Evolutionary conservation across 805 yeast genomes (phyloP), one percentile per base, ranked within the genome.

Genomic region (Blastobotrys mokoenaii): DNA sequence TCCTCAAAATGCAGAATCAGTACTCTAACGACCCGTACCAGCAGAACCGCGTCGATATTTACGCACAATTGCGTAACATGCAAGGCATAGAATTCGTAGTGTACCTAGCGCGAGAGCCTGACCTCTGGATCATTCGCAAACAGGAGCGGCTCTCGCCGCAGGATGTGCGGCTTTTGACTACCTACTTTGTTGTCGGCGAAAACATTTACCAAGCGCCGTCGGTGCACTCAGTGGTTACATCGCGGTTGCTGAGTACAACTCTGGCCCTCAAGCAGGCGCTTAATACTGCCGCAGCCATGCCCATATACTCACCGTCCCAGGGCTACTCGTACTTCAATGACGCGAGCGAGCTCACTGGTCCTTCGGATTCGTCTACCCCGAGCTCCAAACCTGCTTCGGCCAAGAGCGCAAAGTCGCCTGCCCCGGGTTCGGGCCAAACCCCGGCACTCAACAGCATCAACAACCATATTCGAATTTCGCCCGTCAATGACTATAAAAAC

Each of bases 1-100:
- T 86, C 25, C 74, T 94, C 38, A 84, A 84, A 63, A 93, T 93
- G 98, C 99, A 93, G 61, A 76, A 82, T 48, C 97, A 89, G 62
- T 89, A 81, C 72, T 82, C 80, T 43, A 77, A 72, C 15, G 66
- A 71, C 47, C 61, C 67, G 37, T 12, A 31, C 36, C 18, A 20
- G 34, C 62, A 63, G 45, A 61, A 62, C 12, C 61, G 68, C 25
- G 66, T 51, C 25, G 65, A 66, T 46, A 59, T 74, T 29, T 78
- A 76, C 47, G 65, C 70, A 25, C 86, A 84, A 55, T 71, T 93
- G 49, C 63, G 69, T 44, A 84, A 83, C 51, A 80, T 93, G 85
- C 76, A 73, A 25, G 99, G 99, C 0, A 63, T 80, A 1, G 98
- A 93, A 64, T 93, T 85, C 56, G 78, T 85, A 1, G 72, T 93